Evolutionary conservation across 2,329 filamentous ascomycete species (phyloP).

Genomic region (Neophaeococcomyces aloes): DNA sequence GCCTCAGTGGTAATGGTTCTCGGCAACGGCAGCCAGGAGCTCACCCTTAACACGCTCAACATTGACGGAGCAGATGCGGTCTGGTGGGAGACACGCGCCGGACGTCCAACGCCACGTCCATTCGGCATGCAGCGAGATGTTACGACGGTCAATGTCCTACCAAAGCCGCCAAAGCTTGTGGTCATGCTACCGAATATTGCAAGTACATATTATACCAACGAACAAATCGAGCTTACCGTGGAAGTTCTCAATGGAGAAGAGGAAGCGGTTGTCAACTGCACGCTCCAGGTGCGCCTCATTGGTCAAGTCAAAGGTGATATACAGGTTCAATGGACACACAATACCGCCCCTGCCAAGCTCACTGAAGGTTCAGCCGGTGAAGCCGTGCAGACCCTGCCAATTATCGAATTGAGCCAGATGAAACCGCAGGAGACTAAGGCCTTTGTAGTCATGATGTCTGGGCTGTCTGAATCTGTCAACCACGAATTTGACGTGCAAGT

Average conservation of each 20-base stretch:
- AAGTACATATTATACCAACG: conserved; percentile 75
- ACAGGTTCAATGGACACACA: conserved; percentile 37
- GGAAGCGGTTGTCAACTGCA: conserved; percentile 57
- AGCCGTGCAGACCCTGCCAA: conserved; percentile 8
- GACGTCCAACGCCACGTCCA: conserved; percentile 27
- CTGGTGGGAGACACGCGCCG: conserved; percentile 35
- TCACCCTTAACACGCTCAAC: conserved; percentile 53
- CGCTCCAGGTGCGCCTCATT: conserved; percentile 57
- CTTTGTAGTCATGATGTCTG: conserved; percentile 39
- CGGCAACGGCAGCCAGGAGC: conserved; percentile 53
- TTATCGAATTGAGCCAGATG: conserved; percentile 5
- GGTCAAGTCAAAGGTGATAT: conserved; percentile 43
- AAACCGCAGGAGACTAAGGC: conserved; percentile 25
- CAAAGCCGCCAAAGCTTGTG: conserved; percentile 85
- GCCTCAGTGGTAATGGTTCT: conserved; percentile 53
- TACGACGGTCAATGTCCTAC: conserved; percentile 59
- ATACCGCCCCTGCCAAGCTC: conserved; percentile 7
- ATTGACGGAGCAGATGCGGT: conserved; percentile 26
- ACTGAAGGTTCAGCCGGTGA: conserved; percentile 18
- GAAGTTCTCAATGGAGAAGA: conserved; percentile 74
- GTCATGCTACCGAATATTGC: conserved; percentile 54
- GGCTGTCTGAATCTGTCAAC: conserved; percentile 42
- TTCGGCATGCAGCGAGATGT: conserved; percentile 39
- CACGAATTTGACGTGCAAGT: conserved; percentile 64
- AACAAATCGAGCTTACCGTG: conserved; percentile 58